These are phyloP conservation scores for Suillus subluteus DNA, from an alignment of 768 basidiomycete species.

Conservation along the genomic window DNA sequence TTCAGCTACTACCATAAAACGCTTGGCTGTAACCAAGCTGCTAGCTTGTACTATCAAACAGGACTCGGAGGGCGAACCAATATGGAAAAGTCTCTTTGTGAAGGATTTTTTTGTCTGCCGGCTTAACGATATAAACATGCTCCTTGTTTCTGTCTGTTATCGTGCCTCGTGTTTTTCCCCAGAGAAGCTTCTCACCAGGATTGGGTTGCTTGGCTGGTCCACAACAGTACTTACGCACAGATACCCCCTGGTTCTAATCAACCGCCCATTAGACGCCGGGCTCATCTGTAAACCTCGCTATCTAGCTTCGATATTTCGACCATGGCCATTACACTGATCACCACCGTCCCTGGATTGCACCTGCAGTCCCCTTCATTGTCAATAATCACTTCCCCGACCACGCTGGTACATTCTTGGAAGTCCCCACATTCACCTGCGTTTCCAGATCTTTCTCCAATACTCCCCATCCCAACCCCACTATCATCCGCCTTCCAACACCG, in stretches of 20 bases:
- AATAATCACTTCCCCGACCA: neutral
- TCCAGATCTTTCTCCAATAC: neutral
- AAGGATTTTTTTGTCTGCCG: neutral
- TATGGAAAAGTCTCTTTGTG: neutral
- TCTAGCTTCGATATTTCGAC: neutral
- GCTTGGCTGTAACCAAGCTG: constrained; percentile 1
- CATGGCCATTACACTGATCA: constrained; percentile 4
- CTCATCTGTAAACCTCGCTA: neutral
- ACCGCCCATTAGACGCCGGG: neutral
- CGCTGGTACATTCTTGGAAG: neutral
- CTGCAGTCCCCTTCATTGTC: constrained; percentile 2
- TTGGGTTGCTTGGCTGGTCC: constrained; percentile 1
- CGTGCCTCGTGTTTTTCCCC: neutral
- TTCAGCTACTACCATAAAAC: neutral
- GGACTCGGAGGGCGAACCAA: neutral
- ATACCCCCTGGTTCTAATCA: neutral
- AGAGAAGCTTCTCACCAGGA: neutral
- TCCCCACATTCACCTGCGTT: constrained; percentile 5
- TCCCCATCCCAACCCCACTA: neutral
- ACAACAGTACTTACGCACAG: neutral
- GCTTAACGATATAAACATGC: constrained; percentile 3
- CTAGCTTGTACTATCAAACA: constrained; percentile 1
- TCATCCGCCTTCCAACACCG: neutral
- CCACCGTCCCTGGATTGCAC: neutral
- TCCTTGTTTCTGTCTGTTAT: constrained; percentile 2